Evolutionary conservation across 768 basidiomycete species (phyloP).

Genomic region (Termitomyces sp.): DNA sequence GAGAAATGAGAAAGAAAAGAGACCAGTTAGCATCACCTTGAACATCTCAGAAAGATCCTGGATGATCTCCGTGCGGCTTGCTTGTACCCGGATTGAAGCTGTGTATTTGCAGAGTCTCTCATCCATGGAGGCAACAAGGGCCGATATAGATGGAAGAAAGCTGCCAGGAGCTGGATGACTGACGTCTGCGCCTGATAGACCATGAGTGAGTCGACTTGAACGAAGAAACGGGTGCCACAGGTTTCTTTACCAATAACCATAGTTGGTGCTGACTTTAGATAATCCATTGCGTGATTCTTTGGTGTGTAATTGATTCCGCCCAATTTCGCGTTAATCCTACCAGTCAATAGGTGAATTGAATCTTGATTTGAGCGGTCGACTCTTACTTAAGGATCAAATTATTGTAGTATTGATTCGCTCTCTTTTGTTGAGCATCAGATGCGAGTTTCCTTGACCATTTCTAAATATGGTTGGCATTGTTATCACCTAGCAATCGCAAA

Average conservation of each 20-base stretch:
- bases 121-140: constrained; percentile 51
- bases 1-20: not conserved
- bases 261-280: constrained; percentile 34
- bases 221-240: no score
- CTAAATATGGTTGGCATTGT: constrained; percentile 6
- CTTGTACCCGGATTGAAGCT: constrained; percentile 40
- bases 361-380: not conserved
- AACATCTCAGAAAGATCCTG: constrained; percentile 50
- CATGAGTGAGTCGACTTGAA: not conserved
- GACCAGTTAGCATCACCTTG: constrained; percentile 20
- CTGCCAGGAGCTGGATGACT: constrained; percentile 17
- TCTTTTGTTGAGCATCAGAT: constrained; percentile 7
- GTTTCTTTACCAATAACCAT: constrained; percentile 45
- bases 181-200: constrained; percentile 23
- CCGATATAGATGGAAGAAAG: constrained; percentile 21
- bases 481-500: not conserved
- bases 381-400: constrained; percentile 56
- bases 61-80: constrained; percentile 1
- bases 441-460: constrained; percentile 22
- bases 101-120: constrained; percentile 44
- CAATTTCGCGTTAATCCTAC: constrained; percentile 61
- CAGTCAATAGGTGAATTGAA: not conserved
- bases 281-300: constrained; percentile 25
- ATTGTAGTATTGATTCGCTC: constrained; percentile 48
- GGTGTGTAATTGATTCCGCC: constrained; percentile 62